Base-by-base conservation (phyloP, 495 filamentous ascomycete genomes). In the Penicillium tannophilum region DNA sequence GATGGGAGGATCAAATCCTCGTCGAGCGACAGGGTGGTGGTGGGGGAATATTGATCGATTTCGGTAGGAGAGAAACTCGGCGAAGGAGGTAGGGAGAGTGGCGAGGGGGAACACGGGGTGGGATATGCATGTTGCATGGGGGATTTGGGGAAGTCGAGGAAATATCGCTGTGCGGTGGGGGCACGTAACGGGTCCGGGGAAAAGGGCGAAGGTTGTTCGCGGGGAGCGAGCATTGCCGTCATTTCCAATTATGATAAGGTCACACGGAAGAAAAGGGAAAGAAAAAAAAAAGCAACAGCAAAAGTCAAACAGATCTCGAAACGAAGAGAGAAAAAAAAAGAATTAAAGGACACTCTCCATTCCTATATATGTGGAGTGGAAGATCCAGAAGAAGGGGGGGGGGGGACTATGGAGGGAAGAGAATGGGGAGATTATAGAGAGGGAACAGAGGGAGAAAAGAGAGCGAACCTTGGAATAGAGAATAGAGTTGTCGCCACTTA, bases 1-100 rank as follows among this genome's bases (percentile, higher is more conserved):
- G 62, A 20, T 2, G 62, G 59, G 28, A 64, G 48, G 67, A 90
- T 77, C 11, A 81, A 63, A 44, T 86, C 80, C 24, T 87, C 83
- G 23, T 78, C 75, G n/a, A 89, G 67, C 0, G 88, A 89, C 24
- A 90, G 66, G 56, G 79, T 87, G n/a, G 86, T 82, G 19, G 85
- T 85, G 10, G 88, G 86, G 4, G 78, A 74, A 50, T 76, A 76
- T 39, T 74, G 69, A 3, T 72, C 59, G 31, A 73, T 66, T 5
- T 63, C 49, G 28, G 69, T 16, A 10, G 58, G 67, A 9, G 70
- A 65, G 62, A 76, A 71, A 36, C 65, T 69, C 0, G 80, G 73
- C 4, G 79, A 82, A 6, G 75, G 70, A 61, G 26, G 79, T 74
- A 16, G 74, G 75, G 14, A 76, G 62, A 7, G 70, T 54, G 8